phyloP scores from a whole-genome alignment of 116 monocot species.

The Cymodocea nodosa region DNA sequence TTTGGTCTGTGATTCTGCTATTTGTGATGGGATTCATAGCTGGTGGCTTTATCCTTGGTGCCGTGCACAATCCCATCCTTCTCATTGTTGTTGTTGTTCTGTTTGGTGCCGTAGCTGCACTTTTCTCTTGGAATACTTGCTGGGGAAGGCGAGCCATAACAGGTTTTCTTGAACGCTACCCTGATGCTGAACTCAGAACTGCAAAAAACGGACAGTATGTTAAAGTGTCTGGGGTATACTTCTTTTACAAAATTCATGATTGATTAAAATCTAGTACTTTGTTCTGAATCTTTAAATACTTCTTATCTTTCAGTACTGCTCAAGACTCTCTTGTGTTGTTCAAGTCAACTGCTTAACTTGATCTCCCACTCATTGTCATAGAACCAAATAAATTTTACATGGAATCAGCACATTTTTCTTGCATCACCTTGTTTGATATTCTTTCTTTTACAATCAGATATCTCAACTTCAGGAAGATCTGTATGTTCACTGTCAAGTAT shows the following conservation, averaged over 20 bases:
- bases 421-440: no score
- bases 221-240: constrained; percentile 83
- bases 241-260: neutral
- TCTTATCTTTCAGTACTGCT: no score
- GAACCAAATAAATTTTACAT: no score
- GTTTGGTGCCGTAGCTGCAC: constrained; percentile 51
- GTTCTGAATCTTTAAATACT: no score
- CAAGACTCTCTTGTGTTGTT: no score
- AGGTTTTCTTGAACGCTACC: constrained; percentile 46
- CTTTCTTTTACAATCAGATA: no score
- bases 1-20: constrained; percentile 57
- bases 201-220: constrained; percentile 87
- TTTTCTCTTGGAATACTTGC: constrained; percentile 66
- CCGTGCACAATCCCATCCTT: constrained; percentile 70
- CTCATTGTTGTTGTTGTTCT: constrained; percentile 67
- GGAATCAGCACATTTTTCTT: no score
- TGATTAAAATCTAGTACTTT: neutral
- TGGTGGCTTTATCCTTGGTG: constrained; percentile 63
- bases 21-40: constrained; percentile 87
- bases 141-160: constrained; percentile 58
- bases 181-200: constrained; percentile 81
- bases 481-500: no score
- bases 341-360: no score
- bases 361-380: no score
- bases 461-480: no score